Evolutionary conservation across 331 rosid genomes (phyloP).

Genomic region (Quercus phellos): DNA sequence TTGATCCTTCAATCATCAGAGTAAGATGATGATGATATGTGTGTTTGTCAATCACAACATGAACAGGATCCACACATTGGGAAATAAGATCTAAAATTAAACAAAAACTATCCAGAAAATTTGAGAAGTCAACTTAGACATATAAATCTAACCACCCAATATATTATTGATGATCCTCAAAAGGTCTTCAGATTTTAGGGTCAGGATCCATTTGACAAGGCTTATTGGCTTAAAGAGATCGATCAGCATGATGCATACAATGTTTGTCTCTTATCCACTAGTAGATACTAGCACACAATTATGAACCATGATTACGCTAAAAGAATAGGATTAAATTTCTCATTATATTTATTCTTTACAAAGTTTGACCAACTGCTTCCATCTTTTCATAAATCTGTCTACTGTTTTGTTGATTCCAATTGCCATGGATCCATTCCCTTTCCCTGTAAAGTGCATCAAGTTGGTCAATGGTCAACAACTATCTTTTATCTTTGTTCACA

Average conservation of each 20-base stretch:
- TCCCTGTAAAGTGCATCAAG: neutral
- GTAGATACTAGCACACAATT: neutral
- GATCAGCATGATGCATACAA: slow-evolving; percentile 3
- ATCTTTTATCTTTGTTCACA: neutral
- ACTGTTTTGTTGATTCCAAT: neutral
- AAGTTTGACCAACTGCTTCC: slow-evolving; percentile 2
- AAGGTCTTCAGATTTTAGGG: neutral
- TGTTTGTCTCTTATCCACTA: neutral
- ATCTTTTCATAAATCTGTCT: slow-evolving; percentile 8
- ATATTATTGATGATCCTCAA: neutral
- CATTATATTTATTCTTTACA: neutral
- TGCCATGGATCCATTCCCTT: neutral
- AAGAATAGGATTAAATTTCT: neutral
- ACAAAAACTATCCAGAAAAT: neutral
- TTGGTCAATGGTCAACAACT: neutral
- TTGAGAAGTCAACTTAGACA: neutral
- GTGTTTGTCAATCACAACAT: too few species aligned
- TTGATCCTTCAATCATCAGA: neutral
- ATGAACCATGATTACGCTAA: neutral
- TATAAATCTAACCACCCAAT: neutral
- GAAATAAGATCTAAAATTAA: neutral
- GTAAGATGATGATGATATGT: neutral
- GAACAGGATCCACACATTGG: too few species aligned
- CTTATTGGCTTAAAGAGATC: slow-evolving; percentile 1
- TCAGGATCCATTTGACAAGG: neutral